Base-by-base conservation (phyloP, 495 filamentous ascomycete genomes). In the Talaromyces ruber region DNA sequence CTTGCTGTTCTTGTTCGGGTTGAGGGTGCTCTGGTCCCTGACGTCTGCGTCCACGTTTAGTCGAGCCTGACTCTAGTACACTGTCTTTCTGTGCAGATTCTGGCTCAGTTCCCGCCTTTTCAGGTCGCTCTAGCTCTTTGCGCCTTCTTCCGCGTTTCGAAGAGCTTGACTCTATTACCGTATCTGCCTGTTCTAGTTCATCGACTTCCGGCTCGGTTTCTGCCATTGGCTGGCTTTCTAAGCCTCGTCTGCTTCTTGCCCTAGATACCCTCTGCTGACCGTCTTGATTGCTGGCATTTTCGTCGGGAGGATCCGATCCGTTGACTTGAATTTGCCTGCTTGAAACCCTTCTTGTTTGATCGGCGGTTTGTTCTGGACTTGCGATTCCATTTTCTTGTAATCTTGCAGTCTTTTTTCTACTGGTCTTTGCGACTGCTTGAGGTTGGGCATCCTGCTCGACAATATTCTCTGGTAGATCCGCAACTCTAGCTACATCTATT, bases 401-500 rank as follows among this genome's bases (percentile, higher is more conserved):
- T 45, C 12, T 34, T 59, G 32, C 56, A 58, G 56, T 26, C 58
- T 43, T 50, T 52, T 22, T 52, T 52, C 50, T 52, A 26, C 22
- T 26, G 7, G 53, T 56, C 14, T n/a, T 56, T n/a, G n/a, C 26
- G 6, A 34, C 3, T 22, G 12, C 56, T 25, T 51, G 50, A 32
- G 66, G 55, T 24, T 65, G 54, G 6, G 54, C 56, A 28, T 67
- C 63, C 3, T 58, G 24, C 53, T 64, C 58, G 53, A 56, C n/a
- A 56, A 14, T n/a, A 56, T 0, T 24, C 2, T 14, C 28, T 24
- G 26, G 24, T 32, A 14, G 6, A 6, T 56, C 25, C 3, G 5
- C 52, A 54, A 5, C 28, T 14, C 16, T 6, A 30, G 18, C 5
- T 14, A 34, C 26, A 24, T 9, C 54, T 57, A 25, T 6, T 2